Percentiles rank a stretch among this genome's conserved stretches.
phyloP scores from a whole-genome alignment of 73 alveolate species.

The Paramecium pentaurelia region DNA sequence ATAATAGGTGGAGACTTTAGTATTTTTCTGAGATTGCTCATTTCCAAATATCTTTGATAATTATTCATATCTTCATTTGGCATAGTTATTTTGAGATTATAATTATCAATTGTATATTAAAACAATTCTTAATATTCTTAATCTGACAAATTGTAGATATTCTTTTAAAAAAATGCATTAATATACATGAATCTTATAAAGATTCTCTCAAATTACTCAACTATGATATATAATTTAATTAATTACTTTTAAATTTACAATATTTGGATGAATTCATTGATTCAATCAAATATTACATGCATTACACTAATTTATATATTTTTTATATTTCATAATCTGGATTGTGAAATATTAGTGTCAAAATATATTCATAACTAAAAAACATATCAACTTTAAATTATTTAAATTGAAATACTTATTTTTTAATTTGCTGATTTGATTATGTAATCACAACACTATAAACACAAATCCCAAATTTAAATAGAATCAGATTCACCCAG shows the following conservation, averaged over 20 bases:
- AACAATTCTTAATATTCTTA: background rate
- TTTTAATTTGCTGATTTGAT: background rate
- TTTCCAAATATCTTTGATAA: background rate
- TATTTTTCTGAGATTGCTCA: background rate
- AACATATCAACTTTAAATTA: background rate
- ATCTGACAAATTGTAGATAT: background rate
- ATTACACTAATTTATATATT: background rate
- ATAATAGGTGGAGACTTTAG: background rate
- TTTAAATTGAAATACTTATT: background rate
- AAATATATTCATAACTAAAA: slow-evolving; percentile 27
- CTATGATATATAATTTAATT: background rate
- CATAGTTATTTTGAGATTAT: background rate
- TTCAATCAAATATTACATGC: background rate
- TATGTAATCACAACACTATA: background rate
- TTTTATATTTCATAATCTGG: slow-evolving; percentile 7
- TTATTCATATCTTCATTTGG: background rate
- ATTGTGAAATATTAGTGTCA: background rate
- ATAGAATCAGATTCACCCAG: background rate
- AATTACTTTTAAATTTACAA: background rate
- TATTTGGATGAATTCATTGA: background rate
- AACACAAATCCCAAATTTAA: slow-evolving; percentile 1
- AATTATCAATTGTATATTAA: background rate
- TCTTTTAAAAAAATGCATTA: background rate
- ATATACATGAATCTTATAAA: background rate
- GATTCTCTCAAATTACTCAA: slow-evolving; percentile 12